Evolutionary conservation across 2,329 filamentous ascomycete genomes (phyloP).

Genomic region (Hypomyces perniciosus): DNA sequence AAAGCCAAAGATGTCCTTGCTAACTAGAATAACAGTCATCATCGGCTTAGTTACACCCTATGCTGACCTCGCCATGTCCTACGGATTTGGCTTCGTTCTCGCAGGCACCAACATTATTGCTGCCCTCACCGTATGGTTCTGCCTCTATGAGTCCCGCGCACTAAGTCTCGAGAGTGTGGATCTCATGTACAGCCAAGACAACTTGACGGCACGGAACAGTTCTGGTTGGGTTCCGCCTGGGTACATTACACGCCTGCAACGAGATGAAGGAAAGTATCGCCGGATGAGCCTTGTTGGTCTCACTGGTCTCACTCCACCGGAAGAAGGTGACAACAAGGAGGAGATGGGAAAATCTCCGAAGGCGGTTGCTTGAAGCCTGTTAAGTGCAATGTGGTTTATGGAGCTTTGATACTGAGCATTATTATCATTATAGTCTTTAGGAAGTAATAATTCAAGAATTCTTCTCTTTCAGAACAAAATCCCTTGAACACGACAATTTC

Average conservation of each 20-base stretch:
- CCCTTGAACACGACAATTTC: background rate
- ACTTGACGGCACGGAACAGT: slow-evolving; percentile 57
- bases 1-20: background rate
- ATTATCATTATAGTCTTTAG: background rate
- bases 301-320: slow-evolving; percentile 5
- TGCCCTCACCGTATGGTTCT: slow-evolving; percentile 59
- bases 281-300: slow-evolving; percentile 12
- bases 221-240: slow-evolving; percentile 44
- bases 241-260: slow-evolving; percentile 35
- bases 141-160: slow-evolving; percentile 59
- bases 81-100: slow-evolving; percentile 61
- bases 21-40: slow-evolving; percentile 38
- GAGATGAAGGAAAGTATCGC: slow-evolving; percentile 25
- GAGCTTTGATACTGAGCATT: background rate
- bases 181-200: slow-evolving; percentile 57
- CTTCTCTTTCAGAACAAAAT: background rate
- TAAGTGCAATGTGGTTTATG: too few relatives aligned
- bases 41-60: slow-evolving; percentile 64
- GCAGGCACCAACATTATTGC: slow-evolving; percentile 55
- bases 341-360: slow-evolving; percentile 2
- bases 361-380: background rate
- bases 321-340: slow-evolving; percentile 8
- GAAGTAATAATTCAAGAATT: background rate
- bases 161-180: slow-evolving; percentile 67
- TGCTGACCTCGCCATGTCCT: slow-evolving; percentile 55